A percentile compares a stretch with the other conserved stretches of the same genome.
Conservation (phyloP, 305 asterid species). For the Fraxinus angustifolia region DNA sequence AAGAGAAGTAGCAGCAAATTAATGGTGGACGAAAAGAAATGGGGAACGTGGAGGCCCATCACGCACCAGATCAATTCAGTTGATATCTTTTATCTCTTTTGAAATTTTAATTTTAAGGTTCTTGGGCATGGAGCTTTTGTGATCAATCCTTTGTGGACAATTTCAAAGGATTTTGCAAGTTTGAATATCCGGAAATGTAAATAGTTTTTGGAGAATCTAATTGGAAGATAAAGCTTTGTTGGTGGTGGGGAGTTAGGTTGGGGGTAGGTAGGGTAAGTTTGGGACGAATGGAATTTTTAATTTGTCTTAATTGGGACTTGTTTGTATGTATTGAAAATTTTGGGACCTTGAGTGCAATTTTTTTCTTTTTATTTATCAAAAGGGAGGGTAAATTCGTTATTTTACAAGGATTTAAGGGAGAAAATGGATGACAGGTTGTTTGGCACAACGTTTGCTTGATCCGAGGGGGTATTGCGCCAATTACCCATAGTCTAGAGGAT, state of each 20-base stretch:
- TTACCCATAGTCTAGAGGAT: not conserved
- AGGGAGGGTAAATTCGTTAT: not conserved
- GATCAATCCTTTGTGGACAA: not conserved
- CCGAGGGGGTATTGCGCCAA: not conserved
- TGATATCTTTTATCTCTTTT: not conserved
- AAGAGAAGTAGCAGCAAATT: not conserved
- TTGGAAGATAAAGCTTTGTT: conserved; percentile 14
- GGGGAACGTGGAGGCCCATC: conserved; percentile 7
- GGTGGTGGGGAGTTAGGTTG: not conserved
- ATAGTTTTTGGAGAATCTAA: conserved; percentile 41
- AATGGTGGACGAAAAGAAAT: not conserved
- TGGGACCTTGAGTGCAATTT: not conserved
- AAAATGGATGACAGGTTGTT: not conserved
- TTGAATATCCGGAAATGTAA: conserved; percentile 38
- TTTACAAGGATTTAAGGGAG: not conserved
- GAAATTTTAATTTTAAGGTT: not conserved
- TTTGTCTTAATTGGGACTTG: not conserved
- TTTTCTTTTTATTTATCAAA: not conserved
- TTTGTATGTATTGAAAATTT: too few relatives aligned
- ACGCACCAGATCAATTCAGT: not conserved
- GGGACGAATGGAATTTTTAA: not conserved
- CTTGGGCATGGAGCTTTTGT: not conserved
- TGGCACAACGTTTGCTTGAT: not conserved
- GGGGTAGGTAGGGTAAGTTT: not conserved
- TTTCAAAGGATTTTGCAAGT: not conserved